Evolutionary conservation across 1,139 yeast species (phyloP).

Genomic region (Ogataea hybrid): DNA sequence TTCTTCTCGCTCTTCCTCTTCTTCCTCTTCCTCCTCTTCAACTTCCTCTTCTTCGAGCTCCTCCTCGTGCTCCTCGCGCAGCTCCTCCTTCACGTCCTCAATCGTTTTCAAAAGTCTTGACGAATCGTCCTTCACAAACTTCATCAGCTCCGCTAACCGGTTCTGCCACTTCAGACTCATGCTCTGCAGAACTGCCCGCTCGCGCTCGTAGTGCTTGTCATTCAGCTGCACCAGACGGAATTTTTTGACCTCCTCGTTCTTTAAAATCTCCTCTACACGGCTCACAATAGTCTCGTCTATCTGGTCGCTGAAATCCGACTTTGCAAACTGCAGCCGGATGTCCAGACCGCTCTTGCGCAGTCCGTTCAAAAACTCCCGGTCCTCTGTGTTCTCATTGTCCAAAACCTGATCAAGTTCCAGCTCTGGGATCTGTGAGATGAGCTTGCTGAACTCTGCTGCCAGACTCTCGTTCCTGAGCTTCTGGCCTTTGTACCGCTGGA

Average conservation of each 20-base stretch:
- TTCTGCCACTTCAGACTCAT: slow-evolving; percentile 28
- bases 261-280: slow-evolving; percentile 22
- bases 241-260: slow-evolving; percentile 23
- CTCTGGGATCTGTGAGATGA: slow-evolving; percentile 22
- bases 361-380: slow-evolving; percentile 10
- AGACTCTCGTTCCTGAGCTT: slow-evolving; percentile 18
- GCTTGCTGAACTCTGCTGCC: slow-evolving; percentile 15
- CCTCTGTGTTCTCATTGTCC: slow-evolving; percentile 15
- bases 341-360: slow-evolving; percentile 11
- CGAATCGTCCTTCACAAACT: slow-evolving; percentile 23
- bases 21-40: slow-evolving; percentile 16
- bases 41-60: slow-evolving; percentile 17
- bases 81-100: slow-evolving; percentile 7
- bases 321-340: slow-evolving; percentile 13
- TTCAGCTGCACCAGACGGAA: slow-evolving; percentile 28
- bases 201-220: slow-evolving; percentile 26
- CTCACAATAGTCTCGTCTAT: slow-evolving; percentile 27
- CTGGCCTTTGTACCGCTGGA: slow-evolving; percentile 23
- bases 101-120: slow-evolving; percentile 16
- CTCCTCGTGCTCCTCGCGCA: slow-evolving; percentile 14
- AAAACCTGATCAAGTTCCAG: slow-evolving; percentile 19
- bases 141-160: slow-evolving; percentile 22
- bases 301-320: slow-evolving; percentile 19
- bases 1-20: slow-evolving; percentile 14
- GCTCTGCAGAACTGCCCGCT: slow-evolving; percentile 21